Evolutionary conservation across 345 rosid genomes (phyloP), one percentile per base, ranked within the genome.

Genomic region (Hirschfeldia incana): DNA sequence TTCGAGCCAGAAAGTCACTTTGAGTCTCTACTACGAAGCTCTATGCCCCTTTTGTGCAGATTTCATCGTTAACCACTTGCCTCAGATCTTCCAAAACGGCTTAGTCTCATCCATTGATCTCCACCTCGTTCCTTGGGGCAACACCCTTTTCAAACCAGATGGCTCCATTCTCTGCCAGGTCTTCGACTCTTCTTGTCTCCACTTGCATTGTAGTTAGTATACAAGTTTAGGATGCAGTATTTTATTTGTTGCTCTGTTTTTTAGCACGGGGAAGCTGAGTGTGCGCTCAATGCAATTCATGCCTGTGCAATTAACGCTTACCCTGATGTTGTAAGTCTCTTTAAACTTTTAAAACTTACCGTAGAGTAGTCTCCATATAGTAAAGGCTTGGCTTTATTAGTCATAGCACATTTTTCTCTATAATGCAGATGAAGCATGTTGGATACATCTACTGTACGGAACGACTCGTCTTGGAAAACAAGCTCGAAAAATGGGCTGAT

Each of bases 111-210:
- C 89, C 73, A 84, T 92, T 84, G 78, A 89, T 78, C 97, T 92
- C 78, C 85, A 88, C 67, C 65, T 92, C 73, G 39, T 92, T 21
- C 98, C 98, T 2, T 94, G 92, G 97, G 98, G 98, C 58, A 94
- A 94, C 69, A 72, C 92, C 63, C 30, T 84, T 69, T 17, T 85
- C 36, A 42, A 27, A 69, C 72, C 79, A 32, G 77, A 77, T 65
- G 86, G 86, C 33, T 21, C 84, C 84, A 67, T 88, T 80, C 67
- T 62, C 76, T 94, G 97, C 80, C 98, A 94, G 97, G 97, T 94
- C 32, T 21, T 21, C 21, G 21, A 21, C 21, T 67, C 76, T 82
- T 75, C 73, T 49, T 8, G 39, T 37, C 21, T 21, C 21, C 21
- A 21, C 29, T 57, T 57, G 6, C 51, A 60, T n/a, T 49, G 8